phyloP scores from a whole-genome alignment of 2,329 filamentous ascomycete species.

The Cytospora mali region DNA sequence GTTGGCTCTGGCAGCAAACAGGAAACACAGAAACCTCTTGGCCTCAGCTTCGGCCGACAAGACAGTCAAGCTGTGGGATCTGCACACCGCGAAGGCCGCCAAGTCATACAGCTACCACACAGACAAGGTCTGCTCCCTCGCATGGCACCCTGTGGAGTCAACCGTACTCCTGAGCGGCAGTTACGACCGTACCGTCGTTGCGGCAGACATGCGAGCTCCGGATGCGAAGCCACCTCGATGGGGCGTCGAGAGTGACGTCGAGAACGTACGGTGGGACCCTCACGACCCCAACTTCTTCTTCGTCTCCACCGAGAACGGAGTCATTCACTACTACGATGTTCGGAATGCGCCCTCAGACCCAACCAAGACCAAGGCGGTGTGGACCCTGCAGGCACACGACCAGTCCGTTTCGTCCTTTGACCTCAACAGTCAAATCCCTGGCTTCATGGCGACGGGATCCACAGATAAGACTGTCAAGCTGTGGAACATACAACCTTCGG shows the following conservation, averaged over 20 bases:
- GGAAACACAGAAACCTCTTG: slow-evolving; percentile 89
- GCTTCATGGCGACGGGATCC: slow-evolving; percentile 90
- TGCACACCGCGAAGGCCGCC: slow-evolving; percentile 88
- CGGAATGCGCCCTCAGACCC: slow-evolving; percentile 75
- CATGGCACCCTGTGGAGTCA: slow-evolving; percentile 87
- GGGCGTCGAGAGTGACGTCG: slow-evolving; percentile 95
- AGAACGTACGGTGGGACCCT: slow-evolving; percentile 89
- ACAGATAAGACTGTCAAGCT: slow-evolving; percentile 95
- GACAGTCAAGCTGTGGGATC: slow-evolving; percentile 97
- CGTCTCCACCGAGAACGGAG: slow-evolving; percentile 88
- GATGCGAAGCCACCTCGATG: slow-evolving; percentile 80
- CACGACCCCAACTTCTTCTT: slow-evolving; percentile 94
- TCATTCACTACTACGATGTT: slow-evolving; percentile 89
- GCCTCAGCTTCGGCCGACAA: slow-evolving; percentile 95
- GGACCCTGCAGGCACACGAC: slow-evolving; percentile 95
- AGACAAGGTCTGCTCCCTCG: slow-evolving; percentile 94
- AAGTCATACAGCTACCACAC: slow-evolving; percentile 96
- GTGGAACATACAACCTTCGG: slow-evolving; percentile 83
- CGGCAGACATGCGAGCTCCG: slow-evolving; percentile 94
- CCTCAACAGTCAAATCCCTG: slow-evolving; percentile 85
- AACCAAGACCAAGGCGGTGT: slow-evolving; percentile 78
- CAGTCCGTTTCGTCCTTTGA: slow-evolving; percentile 90
- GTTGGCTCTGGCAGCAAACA: slow-evolving; percentile 86
- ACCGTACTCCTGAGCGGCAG: slow-evolving; percentile 90
- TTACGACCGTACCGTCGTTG: slow-evolving; percentile 91